Base-by-base conservation (phyloP, 257 asterid species). In the Craterostigma plantagineum region DNA sequence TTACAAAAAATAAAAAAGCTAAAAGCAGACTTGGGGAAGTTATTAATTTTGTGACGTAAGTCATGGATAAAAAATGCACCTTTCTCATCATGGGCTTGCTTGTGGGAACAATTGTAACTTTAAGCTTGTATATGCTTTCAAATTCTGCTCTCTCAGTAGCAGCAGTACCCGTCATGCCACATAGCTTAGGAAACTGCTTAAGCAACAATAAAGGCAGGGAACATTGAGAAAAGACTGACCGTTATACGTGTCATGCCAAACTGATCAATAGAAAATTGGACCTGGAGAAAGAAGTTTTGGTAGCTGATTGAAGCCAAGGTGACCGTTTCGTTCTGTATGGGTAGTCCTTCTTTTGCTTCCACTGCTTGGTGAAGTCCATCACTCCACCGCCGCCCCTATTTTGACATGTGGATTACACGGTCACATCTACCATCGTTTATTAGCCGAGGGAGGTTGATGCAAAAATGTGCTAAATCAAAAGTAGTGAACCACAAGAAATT, bases 301-400 rank as follows among this genome's bases (percentile, higher is more conserved):
- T 90, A 90, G 73, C 98, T 90, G 59, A 90, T 90, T 57, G 98
- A 90, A 55, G 95, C 98, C 61, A 90, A 63, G 60, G 95, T 83
- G 62, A 90, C 76, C 16, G 93, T 90, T 67, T 90, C 98, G 53
- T 90, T 90, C 71, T 90, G 98, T 59, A 90, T 72, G 51, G 98
- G 91, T 58, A 90, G 53, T 39, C 84, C 86, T 72, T 90, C 95
- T 73, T 90, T 90, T 46, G 93, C 98, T 79, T 90, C 98, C 54
- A 90, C 98, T 46, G 98, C 98, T 62, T 90, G 98, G 76, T 90
- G 98, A 74, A 90, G 98, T 61, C 98, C 98, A 66, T 90, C 98
- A 66, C 98, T 77, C 98, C 98, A 90, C 37, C 98, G 95, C 61
- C 98, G 77, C 54, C 98, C 98, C 98, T 90, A 46, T 36, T n/a